Base-by-base conservation (phyloP, 1,284 basidiomycete genomes). In the Ganoderma meredithae region DNA sequence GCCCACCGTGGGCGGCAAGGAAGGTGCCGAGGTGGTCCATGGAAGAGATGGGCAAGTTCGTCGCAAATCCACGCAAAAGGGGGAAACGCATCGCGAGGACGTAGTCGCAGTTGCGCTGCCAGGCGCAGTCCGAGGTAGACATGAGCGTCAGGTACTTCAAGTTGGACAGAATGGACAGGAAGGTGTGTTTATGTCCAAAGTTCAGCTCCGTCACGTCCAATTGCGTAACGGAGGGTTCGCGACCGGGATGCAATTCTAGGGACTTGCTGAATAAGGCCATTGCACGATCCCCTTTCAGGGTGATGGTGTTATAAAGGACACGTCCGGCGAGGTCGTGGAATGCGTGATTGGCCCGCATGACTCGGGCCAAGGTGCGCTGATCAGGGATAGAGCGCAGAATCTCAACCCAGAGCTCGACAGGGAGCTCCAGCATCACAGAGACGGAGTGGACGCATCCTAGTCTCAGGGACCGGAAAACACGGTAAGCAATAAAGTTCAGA, bases 341-440 rank as follows among this genome's bases (percentile, higher is more conserved):
- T 6, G 12, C 15, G 12, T 31, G 25, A 15, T 31, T 53, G 25
- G 31, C 52, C 52, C 25, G 52, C 52, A 53, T 53, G 25, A 13
- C 15, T 13, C 52, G 52, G 22, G 52, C 52, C 52, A 53, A 31
- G 1, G 52, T 31, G 52, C 52, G 52, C 52, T 53, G 22, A 31
- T 53, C 52, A 4, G 22, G 52, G 52, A 53, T 17, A 25, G 31
- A 53, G 52, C 15, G 27, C 13, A 53, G 25, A 8, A 53, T 53
- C 25, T 27, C 25, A 31, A 53, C 13, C 52, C 52, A 53, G 52
- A 53, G 52, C 52, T 53, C 41, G 40, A 41, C 40, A 31, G 63
- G 27, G 2, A 41, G 25, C 5, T 53, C 25, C 25, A 27, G 25
- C n/a, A 53, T 53, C 25, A 17, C 27, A 15, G 52, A 47, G 19